These are phyloP conservation scores for Fusarium anguioides DNA, from an alignment of 2,329 filamentous ascomycete species.

Conservation along the genomic window DNA sequence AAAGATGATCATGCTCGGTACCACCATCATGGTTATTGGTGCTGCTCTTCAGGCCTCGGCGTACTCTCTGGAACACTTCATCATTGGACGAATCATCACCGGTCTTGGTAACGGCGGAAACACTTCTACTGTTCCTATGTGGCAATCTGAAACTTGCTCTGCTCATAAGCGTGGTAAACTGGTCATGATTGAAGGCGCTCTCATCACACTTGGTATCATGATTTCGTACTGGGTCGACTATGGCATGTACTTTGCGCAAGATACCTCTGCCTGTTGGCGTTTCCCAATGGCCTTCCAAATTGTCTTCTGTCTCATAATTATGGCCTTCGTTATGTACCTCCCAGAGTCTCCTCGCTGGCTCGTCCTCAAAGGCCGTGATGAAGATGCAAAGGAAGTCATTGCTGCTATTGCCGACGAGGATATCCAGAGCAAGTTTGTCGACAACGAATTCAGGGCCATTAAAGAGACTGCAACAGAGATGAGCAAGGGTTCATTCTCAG, in stretches of 20 bases:
- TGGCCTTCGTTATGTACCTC: constrained; percentile 62
- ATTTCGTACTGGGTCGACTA: constrained; percentile 71
- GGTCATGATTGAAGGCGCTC: constrained; percentile 69
- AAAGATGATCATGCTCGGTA: constrained; percentile 69
- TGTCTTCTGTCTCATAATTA: constrained; percentile 68
- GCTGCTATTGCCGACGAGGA: constrained; percentile 66
- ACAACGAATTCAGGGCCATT: constrained; percentile 69
- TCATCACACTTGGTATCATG: constrained; percentile 68
- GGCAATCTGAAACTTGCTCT: constrained; percentile 69
- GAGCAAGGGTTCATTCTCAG: constrained; percentile 68
- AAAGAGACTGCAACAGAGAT: constrained; percentile 75
- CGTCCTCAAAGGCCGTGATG: constrained; percentile 58
- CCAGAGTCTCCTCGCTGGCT: constrained; percentile 66
- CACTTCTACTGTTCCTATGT: constrained; percentile 68
- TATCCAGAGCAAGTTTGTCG: constrained; percentile 66
- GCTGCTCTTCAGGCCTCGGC: constrained; percentile 69
- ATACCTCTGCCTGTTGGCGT: constrained; percentile 60
- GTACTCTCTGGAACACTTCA: constrained; percentile 64
- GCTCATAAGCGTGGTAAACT: constrained; percentile 69
- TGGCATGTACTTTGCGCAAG: constrained; percentile 62
- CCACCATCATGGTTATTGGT: constrained; percentile 67
- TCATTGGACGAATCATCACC: constrained; percentile 68
- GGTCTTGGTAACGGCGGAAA: constrained; percentile 69
- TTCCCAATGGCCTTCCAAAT: constrained; percentile 69
- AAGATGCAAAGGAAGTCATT: constrained; percentile 61